These are phyloP conservation scores for Dactylellina cionopaga DNA, from an alignment of 2,329 filamentous ascomycete species.

Conservation along the genomic window DNA sequence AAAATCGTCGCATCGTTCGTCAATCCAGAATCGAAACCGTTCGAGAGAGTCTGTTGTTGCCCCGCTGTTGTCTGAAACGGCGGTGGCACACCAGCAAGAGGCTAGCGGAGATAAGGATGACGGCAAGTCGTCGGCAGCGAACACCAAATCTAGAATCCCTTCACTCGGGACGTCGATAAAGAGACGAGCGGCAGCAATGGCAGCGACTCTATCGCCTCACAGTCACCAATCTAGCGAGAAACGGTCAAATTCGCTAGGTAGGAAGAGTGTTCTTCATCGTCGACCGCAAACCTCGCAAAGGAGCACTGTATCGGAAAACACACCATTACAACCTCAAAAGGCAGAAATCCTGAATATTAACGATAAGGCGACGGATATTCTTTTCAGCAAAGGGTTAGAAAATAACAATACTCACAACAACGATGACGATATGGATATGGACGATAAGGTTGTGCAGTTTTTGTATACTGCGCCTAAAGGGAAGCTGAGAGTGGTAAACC, in stretches of 20 bases:
- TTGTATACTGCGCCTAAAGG: slow-evolving; percentile 95
- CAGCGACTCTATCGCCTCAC: slow-evolving; percentile 15
- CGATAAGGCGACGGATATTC: slow-evolving; percentile 58
- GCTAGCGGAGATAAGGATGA: neutral
- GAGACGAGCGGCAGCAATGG: slow-evolving; percentile 30
- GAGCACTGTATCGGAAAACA: slow-evolving; percentile 2
- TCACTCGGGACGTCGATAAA: slow-evolving; percentile 40
- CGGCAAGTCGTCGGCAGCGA: neutral
- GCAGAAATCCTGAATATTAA: slow-evolving; percentile 57
- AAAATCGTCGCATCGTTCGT: neutral
- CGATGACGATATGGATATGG: slow-evolving; percentile 57
- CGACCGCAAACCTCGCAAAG: slow-evolving; percentile 13
- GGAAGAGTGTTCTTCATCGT: slow-evolving; percentile 18
- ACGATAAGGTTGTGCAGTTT: slow-evolving; percentile 68
- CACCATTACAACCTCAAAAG: slow-evolving; percentile 20
- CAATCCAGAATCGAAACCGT: neutral
- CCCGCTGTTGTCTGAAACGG: slow-evolving; percentile 31
- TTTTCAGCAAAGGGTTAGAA: slow-evolving; percentile 48
- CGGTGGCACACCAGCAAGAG: slow-evolving; percentile 4
- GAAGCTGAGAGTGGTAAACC: slow-evolving; percentile 88
- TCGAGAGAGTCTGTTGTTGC: slow-evolving; percentile 24
- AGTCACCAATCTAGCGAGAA: slow-evolving; percentile 7
- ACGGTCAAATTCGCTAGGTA: slow-evolving; percentile 12
- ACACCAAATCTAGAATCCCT: slow-evolving; percentile 21
- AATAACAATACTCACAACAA: slow-evolving; percentile 59